Conservation (phyloP, 2,329 filamentous ascomycete genomes). For the Microsporum canis region DNA sequence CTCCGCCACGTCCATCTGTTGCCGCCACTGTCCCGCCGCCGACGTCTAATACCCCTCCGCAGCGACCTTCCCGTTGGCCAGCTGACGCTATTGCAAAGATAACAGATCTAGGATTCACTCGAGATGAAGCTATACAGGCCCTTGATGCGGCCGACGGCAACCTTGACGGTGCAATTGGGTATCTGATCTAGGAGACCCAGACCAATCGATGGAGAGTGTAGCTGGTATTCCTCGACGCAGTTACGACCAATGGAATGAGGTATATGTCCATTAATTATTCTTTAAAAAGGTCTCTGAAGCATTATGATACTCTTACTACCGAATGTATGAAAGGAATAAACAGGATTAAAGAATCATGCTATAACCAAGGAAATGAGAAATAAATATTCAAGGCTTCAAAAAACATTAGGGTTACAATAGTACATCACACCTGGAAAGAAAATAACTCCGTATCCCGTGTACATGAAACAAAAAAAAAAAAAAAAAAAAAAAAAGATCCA, state of each 20-base stretch:
- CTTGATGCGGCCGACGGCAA: slow-evolving; percentile 75
- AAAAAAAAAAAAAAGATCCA: no score
- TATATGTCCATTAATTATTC: no score
- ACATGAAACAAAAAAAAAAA: no score
- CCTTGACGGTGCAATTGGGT: slow-evolving; percentile 73
- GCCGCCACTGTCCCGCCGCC: not conserved
- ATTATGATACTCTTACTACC: not conserved
- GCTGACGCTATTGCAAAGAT: slow-evolving; percentile 63
- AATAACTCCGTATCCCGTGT: no score
- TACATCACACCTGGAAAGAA: no score
- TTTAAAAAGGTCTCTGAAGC: not conserved
- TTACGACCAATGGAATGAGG: not conserved
- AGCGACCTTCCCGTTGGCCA: slow-evolving; percentile 33
- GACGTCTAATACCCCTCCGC: not conserved
- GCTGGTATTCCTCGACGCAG: not conserved
- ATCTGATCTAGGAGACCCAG: slow-evolving; percentile 47
- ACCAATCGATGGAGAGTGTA: not conserved
- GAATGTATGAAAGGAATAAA: not conserved
- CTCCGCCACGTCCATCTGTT: slow-evolving; percentile 12
- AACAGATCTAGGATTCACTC: slow-evolving; percentile 63
- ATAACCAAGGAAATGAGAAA: not conserved
- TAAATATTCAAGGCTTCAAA: not conserved
- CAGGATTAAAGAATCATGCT: no score
- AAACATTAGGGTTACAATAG: not conserved
- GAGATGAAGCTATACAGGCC: slow-evolving; percentile 65